Evolutionary conservation across 1,284 basidiomycete species (phyloP).

Genomic region (Hemileia vastatrix): DNA sequence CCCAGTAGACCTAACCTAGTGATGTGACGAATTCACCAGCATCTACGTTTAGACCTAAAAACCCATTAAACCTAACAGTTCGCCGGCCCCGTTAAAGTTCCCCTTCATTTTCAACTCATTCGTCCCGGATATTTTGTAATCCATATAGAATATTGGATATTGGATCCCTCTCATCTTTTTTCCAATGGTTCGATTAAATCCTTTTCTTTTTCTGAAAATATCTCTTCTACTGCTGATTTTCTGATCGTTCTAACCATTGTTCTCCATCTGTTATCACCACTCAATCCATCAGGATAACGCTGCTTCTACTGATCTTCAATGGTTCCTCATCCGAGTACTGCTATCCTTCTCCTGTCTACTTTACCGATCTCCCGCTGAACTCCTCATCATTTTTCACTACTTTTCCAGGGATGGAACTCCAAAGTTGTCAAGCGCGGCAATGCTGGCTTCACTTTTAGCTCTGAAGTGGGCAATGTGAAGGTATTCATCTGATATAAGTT

Average conservation of each 20-base stretch:
- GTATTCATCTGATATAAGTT: slow-evolving; percentile 62
- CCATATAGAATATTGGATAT: too few species aligned
- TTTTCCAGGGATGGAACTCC: slow-evolving; percentile 63
- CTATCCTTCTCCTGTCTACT: background rate
- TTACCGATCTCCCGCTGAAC: background rate
- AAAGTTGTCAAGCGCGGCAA: slow-evolving; percentile 63
- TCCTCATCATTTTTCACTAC: background rate
- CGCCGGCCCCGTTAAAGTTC: too few species aligned
- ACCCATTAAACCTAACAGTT: background rate
- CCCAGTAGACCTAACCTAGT: background rate
- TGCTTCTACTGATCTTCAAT: slow-evolving; percentile 66
- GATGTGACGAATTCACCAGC: background rate
- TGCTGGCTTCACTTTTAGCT: slow-evolving; percentile 17
- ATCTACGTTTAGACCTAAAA: background rate
- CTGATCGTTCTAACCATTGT: background rate
- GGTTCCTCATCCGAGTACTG: slow-evolving; percentile 77
- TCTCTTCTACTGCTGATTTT: background rate
- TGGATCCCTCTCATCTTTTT: background rate
- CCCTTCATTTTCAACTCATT: background rate
- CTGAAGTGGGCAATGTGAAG: slow-evolving; percentile 53
- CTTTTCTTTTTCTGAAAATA: background rate
- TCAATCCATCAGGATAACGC: slow-evolving; percentile 13
- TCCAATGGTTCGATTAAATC: background rate
- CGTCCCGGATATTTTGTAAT: background rate
- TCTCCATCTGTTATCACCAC: background rate